Base-by-base conservation (phyloP, 257 asterid species). In the Solanum sejunctum region DNA sequence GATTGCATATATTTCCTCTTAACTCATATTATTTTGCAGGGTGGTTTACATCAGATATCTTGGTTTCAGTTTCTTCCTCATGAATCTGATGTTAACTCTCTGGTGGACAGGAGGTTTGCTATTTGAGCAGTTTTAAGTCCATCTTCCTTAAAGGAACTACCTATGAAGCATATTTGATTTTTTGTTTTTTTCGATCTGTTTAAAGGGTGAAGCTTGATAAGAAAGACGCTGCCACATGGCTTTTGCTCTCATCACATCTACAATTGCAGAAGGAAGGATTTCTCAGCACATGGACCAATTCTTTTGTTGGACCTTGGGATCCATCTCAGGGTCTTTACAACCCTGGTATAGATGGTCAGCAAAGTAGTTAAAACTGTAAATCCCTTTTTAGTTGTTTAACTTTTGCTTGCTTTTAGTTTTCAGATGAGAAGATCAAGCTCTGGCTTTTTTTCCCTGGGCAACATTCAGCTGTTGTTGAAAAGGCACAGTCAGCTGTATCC, bases 281-380 rank as follows among this genome's bases (percentile, higher is more conserved):
- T 89, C 97, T 97, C 87, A 94, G 98, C 83, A 80, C 98, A 69
- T 95, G 99, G 99, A 97, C 98, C 83, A 97, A 97, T 90, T 95
- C 97, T 77, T 97, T 97, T 89, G 98, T 97, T 57, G 98, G 98
- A 86, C 98, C 99, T 52, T 97, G 99, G 99, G 99, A 97, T 84
- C 99, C 99, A 88, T 97, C 99, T 58, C 99, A 95, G 94, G 99
- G 99, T 83, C 84, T 89, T 87, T 97, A 97, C 87, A 97, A 97
- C 90, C 99, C 99, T 88, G 98, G 99, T 97, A 94, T 89, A 26
- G 85, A 86, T 84, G 82, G 43, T 86, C 85, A 85, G 66, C 84
- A 78, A 18, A 85, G 71, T 72, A 70, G 60, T 85, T 47, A 81
- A 28, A 79, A 70, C 81, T 61, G 82, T 84, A 13, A 47, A 17